Conservation (phyloP, 176 grass and related monocot species). For the Triticum monococcum region DNA sequence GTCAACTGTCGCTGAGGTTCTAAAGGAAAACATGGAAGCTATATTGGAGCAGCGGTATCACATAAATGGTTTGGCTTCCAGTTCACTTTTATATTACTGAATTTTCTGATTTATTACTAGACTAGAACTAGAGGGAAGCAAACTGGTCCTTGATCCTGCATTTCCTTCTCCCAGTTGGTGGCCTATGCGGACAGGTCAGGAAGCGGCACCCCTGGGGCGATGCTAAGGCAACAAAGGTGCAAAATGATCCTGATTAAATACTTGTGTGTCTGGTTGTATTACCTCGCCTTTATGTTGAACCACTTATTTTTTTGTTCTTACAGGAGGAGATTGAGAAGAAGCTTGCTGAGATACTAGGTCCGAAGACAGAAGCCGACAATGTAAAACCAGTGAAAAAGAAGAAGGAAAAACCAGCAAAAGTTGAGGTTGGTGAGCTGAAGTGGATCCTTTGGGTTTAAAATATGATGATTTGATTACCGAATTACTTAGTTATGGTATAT, state of each 20-base stretch:
- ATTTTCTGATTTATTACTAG: neutral
- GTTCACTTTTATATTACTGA: constrained; percentile 5
- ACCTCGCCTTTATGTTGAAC: constrained; percentile 11
- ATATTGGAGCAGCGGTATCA: constrained; percentile 91
- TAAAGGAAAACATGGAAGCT: constrained; percentile 83
- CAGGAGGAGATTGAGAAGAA: constrained; percentile 88
- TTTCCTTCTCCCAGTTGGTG: constrained; percentile 60
- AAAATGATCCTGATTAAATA: neutral
- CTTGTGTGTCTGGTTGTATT: neutral
- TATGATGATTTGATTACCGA: neutral
- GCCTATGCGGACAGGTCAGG: constrained; percentile 84
- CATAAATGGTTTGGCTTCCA: constrained; percentile 72
- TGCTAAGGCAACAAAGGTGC: constrained; percentile 89
- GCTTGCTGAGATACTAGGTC: constrained; percentile 78
- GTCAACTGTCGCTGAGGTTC: constrained; percentile 54
- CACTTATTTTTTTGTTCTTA: constrained; percentile 23
- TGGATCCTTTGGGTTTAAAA: neutral
- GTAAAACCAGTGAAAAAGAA: constrained; percentile 94
- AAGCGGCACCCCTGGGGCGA: constrained; percentile 90
- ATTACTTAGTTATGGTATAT: constrained; percentile 21
- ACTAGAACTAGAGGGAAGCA: neutral
- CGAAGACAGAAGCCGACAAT: constrained; percentile 86
- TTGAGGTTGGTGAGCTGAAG: constrained; percentile 56
- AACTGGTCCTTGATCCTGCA: constrained; percentile 25
- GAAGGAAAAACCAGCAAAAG: constrained; percentile 87